Evolutionary conservation across 2,329 filamentous ascomycete genomes (phyloP), one percentile per base, ranked within the genome.

Genomic region (Xylaria sp.): DNA sequence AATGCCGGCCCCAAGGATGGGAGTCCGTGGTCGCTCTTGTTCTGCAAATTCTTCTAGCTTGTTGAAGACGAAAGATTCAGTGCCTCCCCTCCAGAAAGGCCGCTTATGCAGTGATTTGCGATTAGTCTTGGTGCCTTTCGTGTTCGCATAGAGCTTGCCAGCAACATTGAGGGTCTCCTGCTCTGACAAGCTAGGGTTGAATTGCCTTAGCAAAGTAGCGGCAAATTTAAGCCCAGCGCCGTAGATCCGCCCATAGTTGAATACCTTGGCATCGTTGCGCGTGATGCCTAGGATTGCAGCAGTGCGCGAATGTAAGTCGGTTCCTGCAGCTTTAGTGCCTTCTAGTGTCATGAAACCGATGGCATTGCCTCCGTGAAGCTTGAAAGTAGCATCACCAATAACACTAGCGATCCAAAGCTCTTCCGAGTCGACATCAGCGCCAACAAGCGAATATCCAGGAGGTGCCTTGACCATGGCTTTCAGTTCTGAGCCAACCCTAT

Each of bases 281-380:
- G 93, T 97, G 69, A 99, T 99, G 6, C 94, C 95, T 2, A 99
- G 81, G 66, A 99, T 99, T 6, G 87, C 86, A 1, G 96, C 97
- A 33, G 96, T 99, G 38, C 95, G 92, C 6, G 94, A 97, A 80
- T 99, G 95, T 65, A 98, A 82, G 79, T 99, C 95, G 0, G 95
- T 99, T 4, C 95, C 95, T 2, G 93, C 93, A 6, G 93, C 90
- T 81, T 99, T 98, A 59, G 93, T 96, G 15, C 96, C 95, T 82
- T 99, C 97, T 0, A 99, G 85, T 0, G 96, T 99, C 97, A 99
- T 99, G 83, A 99, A 99, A 0, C 97, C 96, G 67, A 99, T 93
- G 1, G 97, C 96, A 77, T 97, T 98, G 62, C 96, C 97, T 49
- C 96, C 97, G 74, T 99, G 96, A 1, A 99, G 85, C 76, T 93